phyloP scores from a whole-genome alignment of 495 filamentous ascomycete genomes.

The Penicillium odoratum region DNA sequence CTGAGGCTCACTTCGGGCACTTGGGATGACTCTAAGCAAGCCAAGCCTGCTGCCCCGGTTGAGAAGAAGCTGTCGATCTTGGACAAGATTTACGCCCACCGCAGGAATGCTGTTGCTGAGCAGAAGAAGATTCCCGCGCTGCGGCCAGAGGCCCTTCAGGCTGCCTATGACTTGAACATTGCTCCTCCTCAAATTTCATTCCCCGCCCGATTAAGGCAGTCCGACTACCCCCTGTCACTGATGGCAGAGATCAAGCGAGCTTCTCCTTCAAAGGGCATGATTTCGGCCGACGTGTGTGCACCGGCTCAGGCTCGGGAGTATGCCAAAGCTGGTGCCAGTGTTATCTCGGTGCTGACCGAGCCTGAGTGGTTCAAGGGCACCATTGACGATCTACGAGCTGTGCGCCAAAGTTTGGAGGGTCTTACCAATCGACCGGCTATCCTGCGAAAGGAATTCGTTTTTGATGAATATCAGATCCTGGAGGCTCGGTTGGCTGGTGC shows the following conservation, averaged over 20 bases:
- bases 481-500: slow-evolving; percentile 92
- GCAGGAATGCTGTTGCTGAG: slow-evolving; percentile 70
- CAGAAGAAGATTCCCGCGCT: slow-evolving; percentile 88
- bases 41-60: slow-evolving; percentile 26
- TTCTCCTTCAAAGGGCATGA: slow-evolving; percentile 94
- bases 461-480: slow-evolving; percentile 97
- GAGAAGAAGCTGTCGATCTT: slow-evolving; percentile 80
- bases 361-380: slow-evolving; percentile 99
- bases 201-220: slow-evolving; percentile 72
- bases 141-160: slow-evolving; percentile 81
- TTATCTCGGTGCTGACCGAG: slow-evolving; percentile 96
- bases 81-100: slow-evolving; percentile 86
- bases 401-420: slow-evolving; percentile 81
- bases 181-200: slow-evolving; percentile 86
- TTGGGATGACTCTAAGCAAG: slow-evolving; percentile 75
- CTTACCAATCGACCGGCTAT: slow-evolving; percentile 91
- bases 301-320: slow-evolving; percentile 89
- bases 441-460: slow-evolving; percentile 94
- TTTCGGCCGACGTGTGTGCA: slow-evolving; percentile 82
- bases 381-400: slow-evolving; percentile 87
- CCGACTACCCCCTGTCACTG: slow-evolving; percentile 77
- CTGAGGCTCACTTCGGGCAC: slow-evolving; percentile 82
- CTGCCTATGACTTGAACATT: slow-evolving; percentile 77
- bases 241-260: slow-evolving; percentile 98
- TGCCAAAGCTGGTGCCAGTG: slow-evolving; percentile 89